Conservation (phyloP, 441 rosid species). For the Manihot esculenta region DNA sequence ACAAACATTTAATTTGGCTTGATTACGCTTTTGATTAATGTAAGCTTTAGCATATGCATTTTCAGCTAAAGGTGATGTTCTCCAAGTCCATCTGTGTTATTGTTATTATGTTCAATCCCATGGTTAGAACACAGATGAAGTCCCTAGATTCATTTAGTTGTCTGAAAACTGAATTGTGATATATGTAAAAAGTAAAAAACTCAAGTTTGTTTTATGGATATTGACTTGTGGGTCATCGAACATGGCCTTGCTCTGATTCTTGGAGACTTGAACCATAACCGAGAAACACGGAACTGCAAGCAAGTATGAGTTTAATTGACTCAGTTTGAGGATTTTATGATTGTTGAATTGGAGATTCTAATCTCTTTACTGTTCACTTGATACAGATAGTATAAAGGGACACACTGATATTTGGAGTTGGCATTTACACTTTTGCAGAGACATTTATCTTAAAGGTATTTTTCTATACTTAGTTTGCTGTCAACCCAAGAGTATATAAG, state of each 20-base stretch:
- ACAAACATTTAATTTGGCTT: not conserved
- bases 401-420: not conserved
- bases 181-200: not conserved
- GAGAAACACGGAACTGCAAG: not conserved
- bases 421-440: not conserved
- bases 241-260: not conserved
- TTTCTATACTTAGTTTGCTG: not conserved
- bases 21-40: not conserved
- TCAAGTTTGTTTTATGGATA: not conserved
- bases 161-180: not conserved
- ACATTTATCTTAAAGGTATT: not conserved
- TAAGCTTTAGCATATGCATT: not conserved
- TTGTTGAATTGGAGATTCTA: not conserved
- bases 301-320: not conserved
- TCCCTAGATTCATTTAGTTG: not conserved
- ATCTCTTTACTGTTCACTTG: conserved; percentile 3
- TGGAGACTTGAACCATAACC: not conserved
- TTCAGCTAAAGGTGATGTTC: not conserved
- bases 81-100: not conserved
- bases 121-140: not conserved
- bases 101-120: not conserved
- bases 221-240: not conserved
- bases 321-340: not conserved
- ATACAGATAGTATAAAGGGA: not conserved
- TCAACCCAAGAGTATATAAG: no score